Base-by-base conservation (phyloP, 805 yeast species). In the Candida loeiensis region DNA sequence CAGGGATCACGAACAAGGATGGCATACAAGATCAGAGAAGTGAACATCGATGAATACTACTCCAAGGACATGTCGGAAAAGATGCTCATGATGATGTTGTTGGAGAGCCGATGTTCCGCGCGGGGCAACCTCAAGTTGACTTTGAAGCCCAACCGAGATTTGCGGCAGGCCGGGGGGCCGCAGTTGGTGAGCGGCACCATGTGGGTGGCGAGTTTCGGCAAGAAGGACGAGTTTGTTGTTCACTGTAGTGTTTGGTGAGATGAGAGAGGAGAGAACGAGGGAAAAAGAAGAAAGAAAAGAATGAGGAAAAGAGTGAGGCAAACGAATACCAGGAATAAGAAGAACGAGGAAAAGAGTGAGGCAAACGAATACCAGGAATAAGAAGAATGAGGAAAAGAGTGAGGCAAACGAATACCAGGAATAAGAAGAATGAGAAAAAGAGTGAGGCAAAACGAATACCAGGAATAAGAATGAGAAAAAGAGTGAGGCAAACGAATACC, bases 1-100 rank as follows among this genome's bases (percentile, higher is more conserved):
- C 24, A 21, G 9, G 24, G 9, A 21, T 21, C 24, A 9, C 6
- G 24, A 9, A 9, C 24, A 21, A 21, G 9, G 9, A 37, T 37
- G 40, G 21, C 30, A 21, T 38, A 38, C 36, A 38, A 38, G 27
- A 38, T 38, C 15, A 38, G 41, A 33, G 41, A 38, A 17, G 41
- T 38, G 21, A 38, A 38, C 34, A 38, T 38, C 19, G 41, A 38
- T 27, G 41, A 38, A 16, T 38, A 33, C 37, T 38, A 38, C 32
- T 38, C 37, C 18, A 32, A 27, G 13, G 37, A 38, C 17, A 33
- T 38, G 11, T 18, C 41, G 22, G 41, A 38, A 15, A 38, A 32
- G 41, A 32, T 31, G 37, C 21, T 38, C 18, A 38, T 22, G 20
- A 32, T 22, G 32, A 32, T 38, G n/a, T 33, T 38, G 29, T 14